Conservation (phyloP, 2,329 filamentous ascomycete genomes). For the Trichoderma aggressivum region DNA sequence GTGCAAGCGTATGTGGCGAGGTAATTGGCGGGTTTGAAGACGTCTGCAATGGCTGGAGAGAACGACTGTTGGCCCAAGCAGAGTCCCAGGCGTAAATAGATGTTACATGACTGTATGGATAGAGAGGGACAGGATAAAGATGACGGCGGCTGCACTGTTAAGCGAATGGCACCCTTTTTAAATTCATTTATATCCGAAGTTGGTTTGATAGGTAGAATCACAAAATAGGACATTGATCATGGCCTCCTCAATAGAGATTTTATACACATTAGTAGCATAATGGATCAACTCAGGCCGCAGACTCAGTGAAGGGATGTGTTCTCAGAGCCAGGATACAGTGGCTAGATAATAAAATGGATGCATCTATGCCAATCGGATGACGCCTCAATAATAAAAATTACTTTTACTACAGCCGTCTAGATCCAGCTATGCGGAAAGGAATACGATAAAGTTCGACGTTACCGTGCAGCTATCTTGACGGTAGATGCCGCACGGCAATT, state of each 20-base stretch:
- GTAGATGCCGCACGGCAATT: background rate
- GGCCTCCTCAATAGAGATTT: background rate
- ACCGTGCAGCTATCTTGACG: background rate
- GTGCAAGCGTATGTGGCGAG: slow-evolving; percentile 77
- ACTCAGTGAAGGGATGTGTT: background rate
- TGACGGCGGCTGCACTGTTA: slow-evolving; percentile 15
- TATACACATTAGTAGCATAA: background rate
- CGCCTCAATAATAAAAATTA: background rate
- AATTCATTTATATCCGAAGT: background rate
- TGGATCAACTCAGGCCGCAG: background rate
- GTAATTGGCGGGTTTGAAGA: slow-evolving; percentile 92
- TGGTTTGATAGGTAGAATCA: background rate
- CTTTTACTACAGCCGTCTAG: background rate
- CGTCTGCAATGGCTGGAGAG: slow-evolving; percentile 80
- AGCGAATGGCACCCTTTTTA: slow-evolving; percentile 12
- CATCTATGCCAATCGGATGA: background rate
- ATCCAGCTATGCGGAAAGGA: background rate
- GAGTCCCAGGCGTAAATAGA: slow-evolving; percentile 42
- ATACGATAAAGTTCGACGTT: background rate
- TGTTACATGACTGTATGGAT: background rate
- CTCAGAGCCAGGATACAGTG: background rate
- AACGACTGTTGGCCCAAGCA: slow-evolving; percentile 66
- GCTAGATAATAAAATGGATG: background rate
- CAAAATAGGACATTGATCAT: background rate
- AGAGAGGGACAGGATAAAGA: background rate